Percentiles rank a stretch among this genome's conserved stretches.
phyloP scores from a whole-genome alignment of 257 asterid species.

The Rubia yunnanensis region DNA sequence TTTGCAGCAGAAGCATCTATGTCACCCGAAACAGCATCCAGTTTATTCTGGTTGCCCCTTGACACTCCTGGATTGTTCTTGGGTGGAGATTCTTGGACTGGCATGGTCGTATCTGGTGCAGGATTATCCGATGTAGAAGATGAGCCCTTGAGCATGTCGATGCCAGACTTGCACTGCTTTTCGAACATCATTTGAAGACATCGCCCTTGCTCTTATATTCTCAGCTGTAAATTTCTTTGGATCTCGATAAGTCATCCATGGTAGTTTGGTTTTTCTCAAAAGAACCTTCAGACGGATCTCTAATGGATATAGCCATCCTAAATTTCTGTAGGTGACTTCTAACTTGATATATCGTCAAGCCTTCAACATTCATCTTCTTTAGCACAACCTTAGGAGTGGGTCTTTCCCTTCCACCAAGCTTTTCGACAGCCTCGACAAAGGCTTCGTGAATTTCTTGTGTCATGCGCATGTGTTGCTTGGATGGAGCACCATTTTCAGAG shows the following conservation, averaged over 20 bases:
- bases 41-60: slow-evolving; percentile 20
- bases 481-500: slow-evolving; percentile 51
- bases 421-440: slow-evolving; percentile 75
- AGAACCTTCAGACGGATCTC: slow-evolving; percentile 72
- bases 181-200: slow-evolving; percentile 87
- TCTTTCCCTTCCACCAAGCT: slow-evolving; percentile 96
- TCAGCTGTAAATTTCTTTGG: slow-evolving; percentile 84
- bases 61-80: slow-evolving; percentile 18
- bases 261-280: slow-evolving; percentile 51
- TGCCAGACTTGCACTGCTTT: slow-evolving; percentile 66
- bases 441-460: slow-evolving; percentile 86
- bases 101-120: slow-evolving; percentile 22
- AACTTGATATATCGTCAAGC: slow-evolving; percentile 81
- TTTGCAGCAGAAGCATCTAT: slow-evolving; percentile 17
- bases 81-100: slow-evolving; percentile 24
- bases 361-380: slow-evolving; percentile 70
- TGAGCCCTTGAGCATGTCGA: slow-evolving; percentile 39
- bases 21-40: slow-evolving; percentile 7
- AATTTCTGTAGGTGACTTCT: slow-evolving; percentile 95
- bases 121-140: slow-evolving; percentile 42
- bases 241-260: slow-evolving; percentile 73
- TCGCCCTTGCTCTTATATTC: slow-evolving; percentile 87
- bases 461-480: slow-evolving; percentile 92
- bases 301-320: slow-evolving; percentile 81
- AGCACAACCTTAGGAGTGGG: slow-evolving; percentile 92